Evolutionary conservation across 768 basidiomycete genomes (phyloP).

Genomic region (Agaricus blazei): DNA sequence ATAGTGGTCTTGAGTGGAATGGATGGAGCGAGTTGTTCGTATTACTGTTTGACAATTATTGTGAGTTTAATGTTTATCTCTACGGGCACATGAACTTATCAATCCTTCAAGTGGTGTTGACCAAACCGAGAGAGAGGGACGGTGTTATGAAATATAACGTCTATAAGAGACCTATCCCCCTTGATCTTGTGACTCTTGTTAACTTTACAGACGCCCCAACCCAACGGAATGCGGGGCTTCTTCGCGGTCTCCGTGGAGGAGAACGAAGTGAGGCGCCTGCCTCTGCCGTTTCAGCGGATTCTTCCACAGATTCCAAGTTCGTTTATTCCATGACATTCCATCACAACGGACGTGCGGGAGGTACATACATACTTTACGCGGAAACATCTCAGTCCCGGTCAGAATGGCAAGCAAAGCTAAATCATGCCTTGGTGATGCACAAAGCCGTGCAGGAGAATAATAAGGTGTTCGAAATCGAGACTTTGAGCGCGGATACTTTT

Average conservation of each 20-base stretch:
- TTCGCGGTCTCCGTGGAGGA: conserved; percentile 55
- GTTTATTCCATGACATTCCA: conserved; percentile 87
- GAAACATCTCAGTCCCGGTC: conserved; percentile 64
- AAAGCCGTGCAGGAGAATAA: conserved; percentile 88
- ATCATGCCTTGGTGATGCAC: conserved; percentile 82
- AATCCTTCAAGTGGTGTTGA: conserved; percentile 66
- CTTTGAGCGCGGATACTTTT: conserved; percentile 86
- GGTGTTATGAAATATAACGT: conserved; percentile 74
- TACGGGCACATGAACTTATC: conserved; percentile 4
- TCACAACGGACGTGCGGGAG: conserved; percentile 83
- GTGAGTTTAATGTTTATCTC: conserved; percentile 38
- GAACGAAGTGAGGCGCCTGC: conserved; percentile 16
- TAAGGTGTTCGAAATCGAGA: conserved; percentile 93
- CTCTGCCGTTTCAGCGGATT: conserved; percentile 3
- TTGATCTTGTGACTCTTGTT: conserved; percentile 81
- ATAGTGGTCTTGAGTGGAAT: conserved; percentile 70
- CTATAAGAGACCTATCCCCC: conserved; percentile 79
- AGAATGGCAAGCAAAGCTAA: conserved; percentile 91
- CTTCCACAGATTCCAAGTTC: conserved; percentile 49
- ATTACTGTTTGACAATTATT: conserved; percentile 91
- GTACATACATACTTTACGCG: conserved; percentile 78
- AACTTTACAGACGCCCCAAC: conserved; percentile 75
- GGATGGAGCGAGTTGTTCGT: conserved; percentile 86
- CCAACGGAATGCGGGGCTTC: conserved; percentile 60
- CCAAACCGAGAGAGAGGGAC: conserved; percentile 53